Evolutionary conservation across 2,329 filamentous ascomycete genomes (phyloP), one percentile per base, ranked within the genome.

Genomic region (Penicillium sp.): DNA sequence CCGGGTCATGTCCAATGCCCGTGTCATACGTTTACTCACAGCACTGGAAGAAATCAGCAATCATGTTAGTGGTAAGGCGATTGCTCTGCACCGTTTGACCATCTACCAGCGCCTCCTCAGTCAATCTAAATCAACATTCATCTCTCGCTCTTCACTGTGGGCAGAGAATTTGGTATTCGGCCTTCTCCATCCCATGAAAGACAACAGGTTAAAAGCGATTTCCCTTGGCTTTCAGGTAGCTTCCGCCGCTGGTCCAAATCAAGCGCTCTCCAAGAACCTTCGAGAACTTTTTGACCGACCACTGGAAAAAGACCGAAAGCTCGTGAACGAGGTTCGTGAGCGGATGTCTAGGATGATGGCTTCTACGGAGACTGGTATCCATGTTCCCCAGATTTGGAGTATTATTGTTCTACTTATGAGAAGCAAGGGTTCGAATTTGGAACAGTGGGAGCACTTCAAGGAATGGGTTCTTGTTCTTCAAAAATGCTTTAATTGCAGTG

Each of bases 311-410:
- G 83, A 84, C 48, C 80, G 81, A 53, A 87, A 80, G 19, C 91
- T 92, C 66, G 86, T 88, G 37, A 84, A 88, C 10, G 88, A 87
- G 66, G 87, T 93, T 63, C 84, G 85, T 42, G 80, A 84, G 21
- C 84, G 85, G 31, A 79, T 98, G 53, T 83, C 83, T 55, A 79
- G 81, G 11, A 91, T 95, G 87, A 81, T 88, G 62, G 68, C 77
- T 5, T 76, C 78, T 26, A 83, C 86, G 61, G 83, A 86, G 13
- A 83, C 85, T 23, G 85, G 84, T 10, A 73, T 81, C 0, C 81
- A 85, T 39, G 92, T 96, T 0, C 93, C 95, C 6, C 90, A 92
- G 63, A 91, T 98, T 23, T 98, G 93, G 93, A 89, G 90, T 57
- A 85, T 92, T 35, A 80, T 96, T 2, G 85, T 93, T 7, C 81